These are phyloP conservation scores for Erythrophleum ivorense DNA, from an alignment of 331 rosid species.

Conservation along the genomic window DNA sequence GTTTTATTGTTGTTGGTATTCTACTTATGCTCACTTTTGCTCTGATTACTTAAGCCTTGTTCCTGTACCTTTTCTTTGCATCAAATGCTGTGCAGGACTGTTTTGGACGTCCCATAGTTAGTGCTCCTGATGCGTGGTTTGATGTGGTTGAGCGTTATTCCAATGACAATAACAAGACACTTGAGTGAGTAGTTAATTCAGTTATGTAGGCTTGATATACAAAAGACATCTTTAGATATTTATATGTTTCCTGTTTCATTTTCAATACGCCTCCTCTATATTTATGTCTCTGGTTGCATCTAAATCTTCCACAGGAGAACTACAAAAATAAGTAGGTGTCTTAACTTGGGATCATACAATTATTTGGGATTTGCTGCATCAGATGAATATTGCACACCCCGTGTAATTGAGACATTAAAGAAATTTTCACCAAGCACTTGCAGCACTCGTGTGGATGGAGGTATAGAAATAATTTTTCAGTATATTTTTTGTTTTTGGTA, in stretches of 20 bases:
- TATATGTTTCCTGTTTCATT: background rate
- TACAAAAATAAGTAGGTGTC: conserved; percentile 52
- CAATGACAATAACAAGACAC: conserved; percentile 68
- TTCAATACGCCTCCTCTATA: background rate
- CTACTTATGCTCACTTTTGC: background rate
- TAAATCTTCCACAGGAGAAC: conserved; percentile 51
- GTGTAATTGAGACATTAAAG: conserved; percentile 55
- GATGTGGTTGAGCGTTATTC: conserved; percentile 75
- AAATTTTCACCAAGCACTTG: conserved; percentile 69
- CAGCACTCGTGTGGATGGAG: conserved; percentile 68
- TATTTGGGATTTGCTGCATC: conserved; percentile 77
- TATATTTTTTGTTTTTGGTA: background rate
- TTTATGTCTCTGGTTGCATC: background rate
- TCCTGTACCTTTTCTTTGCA: background rate
- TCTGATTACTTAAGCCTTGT: background rate
- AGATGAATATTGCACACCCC: conserved; percentile 74
- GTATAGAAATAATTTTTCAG: conserved; percentile 37
- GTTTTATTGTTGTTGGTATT: background rate
- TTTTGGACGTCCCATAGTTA: conserved; percentile 68
- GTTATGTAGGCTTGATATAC: background rate
- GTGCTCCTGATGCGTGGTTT: conserved; percentile 79
- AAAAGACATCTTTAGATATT: background rate
- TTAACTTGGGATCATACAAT: conserved; percentile 73
- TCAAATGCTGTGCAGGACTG: conserved; percentile 56
- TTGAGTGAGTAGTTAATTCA: conserved; percentile 42